Base-by-base conservation (phyloP, 164 flowering plant species). In the Akebia trifoliata region DNA sequence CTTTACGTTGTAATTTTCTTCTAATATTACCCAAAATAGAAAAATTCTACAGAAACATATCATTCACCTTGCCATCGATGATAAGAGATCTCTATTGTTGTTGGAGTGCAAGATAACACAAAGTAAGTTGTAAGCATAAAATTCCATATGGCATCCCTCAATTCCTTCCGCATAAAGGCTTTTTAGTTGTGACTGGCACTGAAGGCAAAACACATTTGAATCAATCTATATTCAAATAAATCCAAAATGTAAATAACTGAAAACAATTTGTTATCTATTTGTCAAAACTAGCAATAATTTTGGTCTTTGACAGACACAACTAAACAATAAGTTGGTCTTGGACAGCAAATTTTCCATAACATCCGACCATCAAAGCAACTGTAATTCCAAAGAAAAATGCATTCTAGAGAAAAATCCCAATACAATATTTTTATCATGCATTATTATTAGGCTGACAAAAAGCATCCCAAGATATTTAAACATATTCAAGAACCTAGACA, bases 131-230 rank as follows among this genome's bases (percentile, higher is more conserved):
- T 93, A 93, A 54, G 99, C 96, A 47, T 95, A 64, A 76, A 93
- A 93, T 70, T 93, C 99, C 87, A 84, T 73, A 63, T 77, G 66
- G 47, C 89, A 86, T 61, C 99, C 99, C 54, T 71, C 69, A 57
- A 84, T 87, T 66, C 99, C 99, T 72, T 93, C 99, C 3, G 86
- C 85, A 75, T 93, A 93, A 42, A 93, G 90, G 45, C 71, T 74
- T 72, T 81, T 82, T 71, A 93, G 53, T 72, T 93, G 99, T 26
- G 99, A 90, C 60, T 82, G 93, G 64, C 97, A 90, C 99, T 93
- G 90, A 35, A 64, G 20, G 65, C 5, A 56, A 10, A 46, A 40
- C 39, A 59, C 8, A 28, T 12, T n/a, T 9, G 12, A 15, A 24
- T n/a, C 20, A 61, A 10, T 1, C 29, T 30, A 5, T 22, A 20